Evolutionary conservation across 768 basidiomycete species (phyloP).

Genomic region (Multifurca ochricompacta): DNA sequence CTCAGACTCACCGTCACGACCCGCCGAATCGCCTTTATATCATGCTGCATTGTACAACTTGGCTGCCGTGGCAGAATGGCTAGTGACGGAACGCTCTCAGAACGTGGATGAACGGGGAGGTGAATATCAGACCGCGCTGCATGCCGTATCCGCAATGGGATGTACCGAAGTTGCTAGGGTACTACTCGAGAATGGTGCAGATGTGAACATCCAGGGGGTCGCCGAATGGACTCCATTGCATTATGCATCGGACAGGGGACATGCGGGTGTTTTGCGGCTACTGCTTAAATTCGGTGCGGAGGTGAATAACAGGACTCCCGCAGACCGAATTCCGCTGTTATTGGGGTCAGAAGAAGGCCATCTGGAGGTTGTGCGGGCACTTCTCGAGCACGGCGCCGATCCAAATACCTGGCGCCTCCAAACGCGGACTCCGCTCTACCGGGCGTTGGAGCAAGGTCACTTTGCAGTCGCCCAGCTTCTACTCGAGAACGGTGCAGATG

Average conservation of each 20-base stretch:
- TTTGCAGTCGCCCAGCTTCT: not conserved
- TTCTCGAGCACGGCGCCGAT: not conserved
- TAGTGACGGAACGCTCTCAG: not conserved
- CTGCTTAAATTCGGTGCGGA: not conserved
- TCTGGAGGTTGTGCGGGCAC: not conserved
- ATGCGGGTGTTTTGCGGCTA: not conserved
- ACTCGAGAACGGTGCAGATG: not conserved
- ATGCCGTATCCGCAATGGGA: not conserved
- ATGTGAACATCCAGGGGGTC: not conserved
- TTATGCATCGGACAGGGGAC: not conserved
- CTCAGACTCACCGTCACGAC: not conserved
- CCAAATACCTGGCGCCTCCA: not conserved
- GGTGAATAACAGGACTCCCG: not conserved
- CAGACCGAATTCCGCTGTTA: not conserved
- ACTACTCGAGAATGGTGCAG: not conserved
- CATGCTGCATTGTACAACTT: not conserved
- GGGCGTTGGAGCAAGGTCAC: not conserved
- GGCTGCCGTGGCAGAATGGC: not conserved
- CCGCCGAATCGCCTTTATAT: not conserved
- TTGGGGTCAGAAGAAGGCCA: not conserved
- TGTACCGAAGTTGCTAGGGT: not conserved
- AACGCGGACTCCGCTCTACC: not conserved
- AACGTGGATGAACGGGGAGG: not conserved
- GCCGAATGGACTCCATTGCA: not conserved
- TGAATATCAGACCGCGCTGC: not conserved